Conservation (phyloP, 306 rosid genomes). For the Citrullus amarus region DNA sequence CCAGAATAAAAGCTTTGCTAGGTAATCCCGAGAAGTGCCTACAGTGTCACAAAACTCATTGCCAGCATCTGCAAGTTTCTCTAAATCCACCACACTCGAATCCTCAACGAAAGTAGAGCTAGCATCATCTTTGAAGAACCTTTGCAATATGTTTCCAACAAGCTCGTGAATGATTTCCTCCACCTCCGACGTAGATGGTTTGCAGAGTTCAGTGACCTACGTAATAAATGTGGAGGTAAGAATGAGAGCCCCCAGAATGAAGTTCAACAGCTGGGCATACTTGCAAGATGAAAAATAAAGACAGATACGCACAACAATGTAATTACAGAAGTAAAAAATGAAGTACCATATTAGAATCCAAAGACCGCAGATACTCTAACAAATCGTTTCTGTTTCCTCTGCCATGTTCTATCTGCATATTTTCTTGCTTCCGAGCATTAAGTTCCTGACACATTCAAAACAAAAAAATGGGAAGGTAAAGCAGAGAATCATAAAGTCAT, state of each 20-base stretch:
- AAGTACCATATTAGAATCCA: constrained; percentile 85
- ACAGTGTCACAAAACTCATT: constrained; percentile 35
- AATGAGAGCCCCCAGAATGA: background rate
- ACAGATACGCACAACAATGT: background rate
- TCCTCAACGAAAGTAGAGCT: constrained; percentile 29
- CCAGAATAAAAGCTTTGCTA: constrained; percentile 98
- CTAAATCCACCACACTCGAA: constrained; percentile 23
- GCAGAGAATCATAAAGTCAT: background rate
- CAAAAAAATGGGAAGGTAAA: constrained; percentile 13
- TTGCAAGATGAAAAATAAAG: background rate
- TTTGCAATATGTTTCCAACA: constrained; percentile 52
- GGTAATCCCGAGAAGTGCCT: constrained; percentile 79
- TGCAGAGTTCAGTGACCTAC: constrained; percentile 75
- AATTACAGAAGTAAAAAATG: background rate
- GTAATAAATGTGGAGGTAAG: constrained; percentile 12
- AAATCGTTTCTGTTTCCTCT: constrained; percentile 59
- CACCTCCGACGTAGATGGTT: constrained; percentile 74
- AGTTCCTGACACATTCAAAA: constrained; percentile 53
- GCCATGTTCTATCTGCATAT: constrained; percentile 43
- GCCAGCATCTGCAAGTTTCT: constrained; percentile 21
- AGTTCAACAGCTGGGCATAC: background rate
- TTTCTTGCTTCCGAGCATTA: constrained; percentile 49
- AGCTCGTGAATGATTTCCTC: constrained; percentile 84
- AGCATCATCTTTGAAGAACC: constrained; percentile 43
- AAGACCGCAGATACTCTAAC: constrained; percentile 72